phyloP scores from a whole-genome alignment of 1,284 basidiomycete genomes.

The Blastosporella zonata region DNA sequence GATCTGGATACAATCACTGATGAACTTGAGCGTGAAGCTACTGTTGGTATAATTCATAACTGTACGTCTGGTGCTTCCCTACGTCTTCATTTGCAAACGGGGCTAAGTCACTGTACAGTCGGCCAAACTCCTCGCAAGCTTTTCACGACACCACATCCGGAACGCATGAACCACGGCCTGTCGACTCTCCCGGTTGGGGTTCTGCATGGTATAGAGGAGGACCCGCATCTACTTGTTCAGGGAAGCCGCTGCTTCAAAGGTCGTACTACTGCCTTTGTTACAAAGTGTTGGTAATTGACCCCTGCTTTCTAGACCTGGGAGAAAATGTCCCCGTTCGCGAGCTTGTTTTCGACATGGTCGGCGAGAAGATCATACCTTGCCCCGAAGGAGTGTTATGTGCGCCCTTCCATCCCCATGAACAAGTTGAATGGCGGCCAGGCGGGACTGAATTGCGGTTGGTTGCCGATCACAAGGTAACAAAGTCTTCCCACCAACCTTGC shows the following conservation, averaged over 20 bases:
- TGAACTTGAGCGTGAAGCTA: constrained; percentile 85
- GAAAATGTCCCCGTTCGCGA: constrained; percentile 43
- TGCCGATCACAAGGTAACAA: constrained; percentile 56
- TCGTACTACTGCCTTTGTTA: constrained; percentile 22
- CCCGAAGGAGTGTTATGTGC: constrained; percentile 56
- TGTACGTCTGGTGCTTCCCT: constrained; percentile 55
- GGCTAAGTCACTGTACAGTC: constrained; percentile 43
- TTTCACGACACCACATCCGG: constrained; percentile 82
- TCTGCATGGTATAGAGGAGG: constrained; percentile 79
- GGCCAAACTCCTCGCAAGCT: constrained; percentile 89
- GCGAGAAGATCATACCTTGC: constrained; percentile 65
- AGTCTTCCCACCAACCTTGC: constrained; percentile 12
- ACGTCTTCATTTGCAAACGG: background rate
- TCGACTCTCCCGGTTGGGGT: constrained; percentile 67
- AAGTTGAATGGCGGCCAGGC: constrained; percentile 59
- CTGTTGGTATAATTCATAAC: constrained; percentile 94
- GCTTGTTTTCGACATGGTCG: constrained; percentile 54
- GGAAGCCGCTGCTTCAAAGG: constrained; percentile 59
- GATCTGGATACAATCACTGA: constrained; percentile 86
- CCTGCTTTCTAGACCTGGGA: constrained; percentile 44
- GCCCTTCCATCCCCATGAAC: constrained; percentile 63
- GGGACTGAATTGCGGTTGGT: constrained; percentile 58
- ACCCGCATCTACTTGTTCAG: constrained; percentile 62
- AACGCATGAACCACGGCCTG: constrained; percentile 67
- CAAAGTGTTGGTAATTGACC: constrained; percentile 20